Evolutionary conservation across 2,329 filamentous ascomycete species (phyloP).

Genomic region (Delphinella strobiligena): DNA sequence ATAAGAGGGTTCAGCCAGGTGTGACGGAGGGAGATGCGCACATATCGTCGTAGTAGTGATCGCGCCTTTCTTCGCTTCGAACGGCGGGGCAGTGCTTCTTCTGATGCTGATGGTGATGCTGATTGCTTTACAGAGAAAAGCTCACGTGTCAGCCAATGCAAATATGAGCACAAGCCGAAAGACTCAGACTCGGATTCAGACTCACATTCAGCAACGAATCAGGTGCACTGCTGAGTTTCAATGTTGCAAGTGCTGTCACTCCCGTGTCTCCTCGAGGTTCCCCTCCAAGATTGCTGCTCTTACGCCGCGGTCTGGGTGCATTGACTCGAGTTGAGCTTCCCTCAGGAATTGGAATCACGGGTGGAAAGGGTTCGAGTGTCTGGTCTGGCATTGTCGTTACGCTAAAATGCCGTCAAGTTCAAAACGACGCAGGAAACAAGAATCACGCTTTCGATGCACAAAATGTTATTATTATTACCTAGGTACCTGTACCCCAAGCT

Average conservation of each 20-base stretch:
- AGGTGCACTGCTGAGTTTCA: conserved; percentile 12
- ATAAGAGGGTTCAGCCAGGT: conserved; percentile 59
- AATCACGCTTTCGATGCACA: too few species aligned
- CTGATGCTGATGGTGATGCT: conserved; percentile 6
- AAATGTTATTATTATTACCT: too few species aligned
- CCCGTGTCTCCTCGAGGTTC: conserved; percentile 42
- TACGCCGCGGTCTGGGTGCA: conserved; percentile 24
- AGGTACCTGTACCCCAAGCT: too few species aligned
- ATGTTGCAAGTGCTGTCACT: conserved; percentile 38
- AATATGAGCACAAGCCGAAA: too few species aligned
- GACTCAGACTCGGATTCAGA: too few species aligned
- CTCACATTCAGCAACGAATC: neutral
- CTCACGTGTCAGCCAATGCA: conserved; percentile 6
- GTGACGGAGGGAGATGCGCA: conserved; percentile 36
- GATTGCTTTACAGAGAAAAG: conserved; percentile 8
- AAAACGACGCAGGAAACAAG: too few species aligned
- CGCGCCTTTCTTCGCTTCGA: conserved; percentile 36
- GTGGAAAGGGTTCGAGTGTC: conserved; percentile 8
- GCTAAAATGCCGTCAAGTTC: too few species aligned
- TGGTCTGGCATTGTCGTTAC: conserved; percentile 4
- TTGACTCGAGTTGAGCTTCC: neutral
- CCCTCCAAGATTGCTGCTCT: conserved; percentile 36
- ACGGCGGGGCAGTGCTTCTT: conserved; percentile 17
- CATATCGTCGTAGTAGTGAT: conserved; percentile 32
- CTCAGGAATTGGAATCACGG: conserved; percentile 1